These are phyloP conservation scores for Chytriomyces sp. DNA, from an alignment of 192 early-diverging fungal species.

Conservation along the genomic window DNA sequence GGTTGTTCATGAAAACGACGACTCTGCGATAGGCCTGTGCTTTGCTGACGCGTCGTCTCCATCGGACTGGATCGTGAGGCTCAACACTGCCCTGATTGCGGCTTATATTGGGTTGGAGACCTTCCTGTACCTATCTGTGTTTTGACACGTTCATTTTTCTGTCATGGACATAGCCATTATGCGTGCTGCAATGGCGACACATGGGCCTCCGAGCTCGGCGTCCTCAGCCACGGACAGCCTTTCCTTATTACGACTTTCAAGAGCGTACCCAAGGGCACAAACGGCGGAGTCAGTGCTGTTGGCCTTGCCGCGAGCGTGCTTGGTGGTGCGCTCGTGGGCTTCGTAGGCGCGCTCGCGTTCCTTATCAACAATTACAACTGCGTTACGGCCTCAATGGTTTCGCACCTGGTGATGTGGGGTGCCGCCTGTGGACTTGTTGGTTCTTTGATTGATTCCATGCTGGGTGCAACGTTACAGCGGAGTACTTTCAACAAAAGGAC, in stretches of 20 bases:
- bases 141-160: background rate
- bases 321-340: slow-evolving; percentile 74
- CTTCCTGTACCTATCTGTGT: background rate
- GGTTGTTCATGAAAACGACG: slow-evolving; percentile 15
- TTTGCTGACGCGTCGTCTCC: slow-evolving; percentile 2
- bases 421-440: slow-evolving; percentile 71
- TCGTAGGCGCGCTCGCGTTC: slow-evolving; percentile 49
- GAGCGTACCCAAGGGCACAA: slow-evolving; percentile 86
- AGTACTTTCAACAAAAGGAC: slow-evolving; percentile 71
- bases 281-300: slow-evolving; percentile 76
- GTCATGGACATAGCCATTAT: slow-evolving; percentile 48
- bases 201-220: slow-evolving; percentile 89
- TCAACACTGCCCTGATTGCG: slow-evolving; percentile 52
- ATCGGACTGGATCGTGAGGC: slow-evolving; percentile 18
- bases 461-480: slow-evolving; percentile 82
- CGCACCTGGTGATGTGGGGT: slow-evolving; percentile 53
- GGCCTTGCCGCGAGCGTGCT: slow-evolving; percentile 77
- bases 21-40: slow-evolving; percentile 17
- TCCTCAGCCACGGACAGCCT: slow-evolving; percentile 74
- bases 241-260: slow-evolving; percentile 78
- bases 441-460: slow-evolving; percentile 81
- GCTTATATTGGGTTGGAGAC: slow-evolving; percentile 57
- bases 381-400: background rate
- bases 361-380: background rate
- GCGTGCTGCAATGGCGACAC: slow-evolving; percentile 72